Evolutionary conservation across 441 rosid genomes (phyloP).

Genomic region (Brassica hybrid): DNA sequence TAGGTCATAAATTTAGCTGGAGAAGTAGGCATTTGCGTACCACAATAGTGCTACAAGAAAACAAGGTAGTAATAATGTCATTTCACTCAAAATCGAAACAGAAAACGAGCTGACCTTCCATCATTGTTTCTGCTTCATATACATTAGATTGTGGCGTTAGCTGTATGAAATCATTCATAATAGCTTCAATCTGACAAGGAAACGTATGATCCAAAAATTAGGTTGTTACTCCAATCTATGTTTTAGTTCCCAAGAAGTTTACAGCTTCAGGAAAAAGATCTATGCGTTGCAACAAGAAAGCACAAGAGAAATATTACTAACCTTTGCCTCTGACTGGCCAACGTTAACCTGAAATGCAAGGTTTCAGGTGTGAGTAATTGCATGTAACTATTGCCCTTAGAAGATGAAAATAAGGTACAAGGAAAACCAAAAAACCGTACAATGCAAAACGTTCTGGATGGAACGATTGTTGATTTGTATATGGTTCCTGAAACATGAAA

Average conservation of each 20-base stretch:
- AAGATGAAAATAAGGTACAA: slow-evolving; percentile 6
- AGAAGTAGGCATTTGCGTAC: not conserved
- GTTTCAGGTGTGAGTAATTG: slow-evolving; percentile 16
- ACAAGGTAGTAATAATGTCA: slow-evolving; percentile 5
- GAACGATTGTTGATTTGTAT: slow-evolving; percentile 82
- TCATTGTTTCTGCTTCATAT: slow-evolving; percentile 92
- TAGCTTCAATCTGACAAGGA: slow-evolving; percentile 78
- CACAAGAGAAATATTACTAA: slow-evolving; percentile 44
- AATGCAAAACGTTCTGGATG: slow-evolving; percentile 90
- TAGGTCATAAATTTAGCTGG: slow-evolving; percentile 25
- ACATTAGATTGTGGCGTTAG: slow-evolving; percentile 84
- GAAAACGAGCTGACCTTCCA: slow-evolving; percentile 71
- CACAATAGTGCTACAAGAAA: slow-evolving; percentile 21
- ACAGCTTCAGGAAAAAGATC: not conserved
- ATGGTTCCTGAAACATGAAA: slow-evolving; percentile 80
- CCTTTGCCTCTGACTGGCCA: slow-evolving; percentile 97
- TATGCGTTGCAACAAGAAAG: slow-evolving; percentile 14
- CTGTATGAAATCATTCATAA: slow-evolving; percentile 91
- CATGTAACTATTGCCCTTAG: slow-evolving; percentile 2
- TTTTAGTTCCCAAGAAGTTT: not conserved
- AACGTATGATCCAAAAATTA: slow-evolving; percentile 28
- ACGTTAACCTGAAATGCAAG: slow-evolving; percentile 72
- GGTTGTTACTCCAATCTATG: slow-evolving; percentile 3
- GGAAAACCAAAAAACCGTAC: slow-evolving; percentile 55
- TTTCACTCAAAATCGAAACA: not conserved